Percentiles rank a stretch among this genome's conserved stretches.
These are phyloP conservation scores for Mariannaea sp. DNA, from an alignment of 2,329 filamentous ascomycete species.

Conservation along the genomic window DNA sequence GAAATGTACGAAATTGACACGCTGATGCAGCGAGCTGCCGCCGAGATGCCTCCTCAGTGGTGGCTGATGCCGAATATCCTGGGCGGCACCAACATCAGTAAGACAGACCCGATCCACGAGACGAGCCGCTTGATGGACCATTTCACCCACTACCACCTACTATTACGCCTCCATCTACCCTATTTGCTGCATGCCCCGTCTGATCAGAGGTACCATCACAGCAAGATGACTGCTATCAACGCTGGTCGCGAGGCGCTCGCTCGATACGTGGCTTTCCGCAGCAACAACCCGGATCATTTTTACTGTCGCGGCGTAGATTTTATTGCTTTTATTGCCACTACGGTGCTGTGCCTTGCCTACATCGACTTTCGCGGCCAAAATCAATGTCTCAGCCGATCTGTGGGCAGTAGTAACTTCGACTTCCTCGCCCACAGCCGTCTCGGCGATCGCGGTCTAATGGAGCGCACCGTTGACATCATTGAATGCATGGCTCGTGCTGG, in stretches of 20 bases:
- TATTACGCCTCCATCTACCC: conserved; percentile 48
- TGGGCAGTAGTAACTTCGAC: not conserved
- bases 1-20: conserved; percentile 41
- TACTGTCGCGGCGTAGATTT: conserved; percentile 46
- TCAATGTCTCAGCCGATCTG: not conserved
- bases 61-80: conserved; percentile 41
- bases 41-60: conserved; percentile 42
- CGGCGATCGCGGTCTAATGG: conserved; percentile 2
- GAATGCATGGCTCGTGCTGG: not conserved
- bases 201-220: conserved; percentile 39
- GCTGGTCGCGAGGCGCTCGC: conserved; percentile 46
- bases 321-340: conserved; percentile 44
- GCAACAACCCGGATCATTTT: conserved; percentile 36
- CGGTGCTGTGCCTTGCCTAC: conserved; percentile 44
- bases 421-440: conserved; percentile 1
- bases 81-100: conserved; percentile 16
- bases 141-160: conserved; percentile 45
- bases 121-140: conserved; percentile 42
- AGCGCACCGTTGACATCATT: not conserved
- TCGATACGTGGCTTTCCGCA: conserved; percentile 43
- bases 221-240: conserved; percentile 44
- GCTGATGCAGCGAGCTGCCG: conserved; percentile 40
- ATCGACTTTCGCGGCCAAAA: conserved; percentile 2
- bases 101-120: conserved; percentile 37
- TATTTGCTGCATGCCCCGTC: conserved; percentile 39